Evolutionary conservation across 768 basidiomycete species (phyloP).

Genomic region (Rhizopogon salebrosus): DNA sequence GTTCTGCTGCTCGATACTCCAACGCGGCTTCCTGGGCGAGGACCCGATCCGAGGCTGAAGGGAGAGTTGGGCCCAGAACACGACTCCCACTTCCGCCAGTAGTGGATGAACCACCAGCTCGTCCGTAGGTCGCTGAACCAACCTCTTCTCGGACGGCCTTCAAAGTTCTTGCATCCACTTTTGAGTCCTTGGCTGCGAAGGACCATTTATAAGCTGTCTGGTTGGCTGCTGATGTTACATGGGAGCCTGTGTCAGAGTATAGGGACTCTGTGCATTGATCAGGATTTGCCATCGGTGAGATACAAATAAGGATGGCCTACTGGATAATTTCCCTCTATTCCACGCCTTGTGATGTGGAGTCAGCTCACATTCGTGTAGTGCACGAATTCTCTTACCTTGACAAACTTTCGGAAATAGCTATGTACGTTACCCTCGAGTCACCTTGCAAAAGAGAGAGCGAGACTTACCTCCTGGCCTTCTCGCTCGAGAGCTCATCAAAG

Average conservation of each 20-base stretch:
- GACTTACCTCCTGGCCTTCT: slow-evolving; percentile 69
- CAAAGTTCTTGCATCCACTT: slow-evolving; percentile 56
- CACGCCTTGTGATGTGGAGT: slow-evolving; percentile 46
- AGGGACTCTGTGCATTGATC: slow-evolving; percentile 36
- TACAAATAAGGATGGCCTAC: slow-evolving; percentile 28
- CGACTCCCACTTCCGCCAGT: slow-evolving; percentile 30
- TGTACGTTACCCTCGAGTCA: slow-evolving; percentile 13
- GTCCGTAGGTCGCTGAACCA: slow-evolving; percentile 35
- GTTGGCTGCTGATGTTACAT: slow-evolving; percentile 50
- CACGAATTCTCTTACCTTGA: slow-evolving; percentile 47
- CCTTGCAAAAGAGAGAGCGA: slow-evolving; percentile 21
- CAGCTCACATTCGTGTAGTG: background rate
- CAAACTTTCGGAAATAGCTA: slow-evolving; percentile 91
- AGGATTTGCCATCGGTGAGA: background rate
- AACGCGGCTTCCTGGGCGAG: slow-evolving; percentile 59
- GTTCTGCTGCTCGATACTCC: slow-evolving; percentile 49
- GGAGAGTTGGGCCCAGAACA: slow-evolving; percentile 63
- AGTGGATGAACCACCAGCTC: slow-evolving; percentile 8
- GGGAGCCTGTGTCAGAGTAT: slow-evolving; percentile 58
- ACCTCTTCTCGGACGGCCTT: slow-evolving; percentile 57
- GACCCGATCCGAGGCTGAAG: slow-evolving; percentile 62
- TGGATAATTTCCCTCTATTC: slow-evolving; percentile 73
- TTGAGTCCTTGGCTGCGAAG: slow-evolving; percentile 63
- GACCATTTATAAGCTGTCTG: slow-evolving; percentile 88
- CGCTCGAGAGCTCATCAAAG: slow-evolving; percentile 80